Base-by-base conservation (phyloP, 2,329 filamentous ascomycete species). In the Penicillium sp. region DNA sequence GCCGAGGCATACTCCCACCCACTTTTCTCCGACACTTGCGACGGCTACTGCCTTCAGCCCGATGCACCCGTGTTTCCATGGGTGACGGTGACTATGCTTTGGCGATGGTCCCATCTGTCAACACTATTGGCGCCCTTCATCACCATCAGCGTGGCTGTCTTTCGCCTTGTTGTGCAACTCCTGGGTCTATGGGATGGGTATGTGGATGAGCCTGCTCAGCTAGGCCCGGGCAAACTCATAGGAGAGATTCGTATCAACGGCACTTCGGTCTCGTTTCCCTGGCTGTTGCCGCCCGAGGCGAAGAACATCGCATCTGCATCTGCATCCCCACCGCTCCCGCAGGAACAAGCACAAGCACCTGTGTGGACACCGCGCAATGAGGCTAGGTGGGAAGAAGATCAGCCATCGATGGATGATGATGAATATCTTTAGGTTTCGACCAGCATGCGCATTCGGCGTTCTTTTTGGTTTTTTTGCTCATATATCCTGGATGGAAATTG, bases 61-160 rank as follows among this genome's bases (percentile, higher is more conserved):
- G 67, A 79, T 50, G 77, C 77, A 8, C 79, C 80, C 0, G 58
- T 67, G 18, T 78, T 74, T 41, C 79, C 79, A 0, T 78, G 74
- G 49, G 77, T 80, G 4, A 69, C 80, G 4, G 76, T 77, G 3
- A 81, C 77, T 3, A 69, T 82, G 58, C 47, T 80, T 3, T 77
- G 64, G 63, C 70, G 72, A 20, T 74, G 71, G 72, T 67, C 68
- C 13, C 66, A 68, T 53, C 49, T 72, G 5, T 67, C 63, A 0
- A 43, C 49, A 3, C 26, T 67, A 11, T 46, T 66, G 3, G 51
- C 57, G 0, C 67, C 68, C 0, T 24, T 69, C 11, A 55, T 64
- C 44, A 57, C 66, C 3, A 44, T 71, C 11, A 11, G 52, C 1
- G 42, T 69, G 10, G 65, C 63, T 1, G 44, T 66, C 28, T 57